A percentile compares a stretch with the other conserved stretches of the same genome.
Evolutionary conservation across 805 yeast species (phyloP).

Genomic region (Metschnikowia peoriensis): DNA sequence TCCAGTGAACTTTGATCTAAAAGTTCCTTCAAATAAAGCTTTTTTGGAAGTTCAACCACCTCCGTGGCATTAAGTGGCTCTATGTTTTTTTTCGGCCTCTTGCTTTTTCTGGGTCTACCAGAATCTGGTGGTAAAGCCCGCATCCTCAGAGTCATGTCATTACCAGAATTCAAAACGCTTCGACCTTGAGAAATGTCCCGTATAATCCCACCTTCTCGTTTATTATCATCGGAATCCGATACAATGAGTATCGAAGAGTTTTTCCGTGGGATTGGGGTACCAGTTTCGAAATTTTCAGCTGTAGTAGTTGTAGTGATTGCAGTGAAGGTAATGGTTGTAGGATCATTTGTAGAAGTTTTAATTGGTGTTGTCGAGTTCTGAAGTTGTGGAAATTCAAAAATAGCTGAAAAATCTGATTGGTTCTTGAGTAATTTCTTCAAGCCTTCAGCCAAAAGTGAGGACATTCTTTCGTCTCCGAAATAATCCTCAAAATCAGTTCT

Average conservation of each 20-base stretch:
- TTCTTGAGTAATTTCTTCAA: constrained; percentile 3
- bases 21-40: constrained; percentile 1
- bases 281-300: neutral
- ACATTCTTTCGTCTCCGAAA: constrained; percentile 1
- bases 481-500: neutral
- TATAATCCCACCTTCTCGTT: too few species aligned
- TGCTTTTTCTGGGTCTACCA: neutral
- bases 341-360: neutral
- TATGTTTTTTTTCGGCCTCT: neutral
- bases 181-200: neutral
- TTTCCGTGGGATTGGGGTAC: too few species aligned
- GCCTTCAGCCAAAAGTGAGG: constrained; percentile 5
- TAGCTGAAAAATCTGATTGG: neutral
- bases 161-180: neutral
- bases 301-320: neutral
- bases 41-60: neutral
- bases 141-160: neutral
- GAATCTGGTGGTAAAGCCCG: neutral
- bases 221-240: too few species aligned
- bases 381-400: constrained; percentile 2
- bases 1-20: neutral
- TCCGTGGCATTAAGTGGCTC: neutral
- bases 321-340: neutral
- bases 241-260: too few species aligned
- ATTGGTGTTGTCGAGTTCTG: neutral